These are phyloP conservation scores for Epichloe typhina DNA, from an alignment of 2,329 filamentous ascomycete species.

Conservation along the genomic window DNA sequence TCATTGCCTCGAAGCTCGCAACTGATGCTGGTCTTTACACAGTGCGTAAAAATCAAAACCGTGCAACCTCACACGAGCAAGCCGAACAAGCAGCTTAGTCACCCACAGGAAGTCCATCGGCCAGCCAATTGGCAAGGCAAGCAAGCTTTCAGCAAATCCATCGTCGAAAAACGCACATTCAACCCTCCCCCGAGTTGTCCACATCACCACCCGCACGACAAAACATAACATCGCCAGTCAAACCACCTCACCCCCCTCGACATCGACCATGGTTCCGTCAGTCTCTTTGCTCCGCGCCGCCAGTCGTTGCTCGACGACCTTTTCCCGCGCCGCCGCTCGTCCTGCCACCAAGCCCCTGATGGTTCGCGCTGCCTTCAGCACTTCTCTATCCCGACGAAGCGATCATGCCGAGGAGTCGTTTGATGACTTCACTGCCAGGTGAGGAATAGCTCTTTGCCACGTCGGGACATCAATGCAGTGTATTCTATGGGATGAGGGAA, in stretches of 20 bases:
- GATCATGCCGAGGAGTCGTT: constrained; percentile 90
- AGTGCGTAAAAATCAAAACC: no score
- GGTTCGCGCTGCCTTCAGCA: constrained; percentile 51
- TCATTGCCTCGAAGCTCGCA: no score
- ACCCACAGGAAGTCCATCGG: constrained; percentile 17
- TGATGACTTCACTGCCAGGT: constrained; percentile 98
- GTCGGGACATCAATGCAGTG: neutral
- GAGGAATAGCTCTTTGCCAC: constrained; percentile 24
- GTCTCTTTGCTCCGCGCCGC: constrained; percentile 57
- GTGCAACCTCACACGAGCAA: constrained; percentile 9
- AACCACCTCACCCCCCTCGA: constrained; percentile 5
- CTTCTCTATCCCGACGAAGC: constrained; percentile 39
- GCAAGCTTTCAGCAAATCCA: constrained; percentile 13
- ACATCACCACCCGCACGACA: constrained; percentile 1
- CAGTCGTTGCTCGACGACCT: constrained; percentile 50
- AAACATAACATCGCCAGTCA: neutral
- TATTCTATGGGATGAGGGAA: neutral
- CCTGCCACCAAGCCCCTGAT: constrained; percentile 41
- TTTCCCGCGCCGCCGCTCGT: constrained; percentile 51
- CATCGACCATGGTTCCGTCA: constrained; percentile 44
- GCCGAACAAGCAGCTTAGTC: constrained; percentile 16
- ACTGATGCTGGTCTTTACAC: no score
- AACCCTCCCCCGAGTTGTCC: constrained; percentile 6
- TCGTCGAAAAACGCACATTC: constrained; percentile 11
- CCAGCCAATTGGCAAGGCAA: constrained; percentile 9